Evolutionary conservation across 2,329 filamentous ascomycete genomes (phyloP).

Genomic region (Trichothecium sympodiale): DNA sequence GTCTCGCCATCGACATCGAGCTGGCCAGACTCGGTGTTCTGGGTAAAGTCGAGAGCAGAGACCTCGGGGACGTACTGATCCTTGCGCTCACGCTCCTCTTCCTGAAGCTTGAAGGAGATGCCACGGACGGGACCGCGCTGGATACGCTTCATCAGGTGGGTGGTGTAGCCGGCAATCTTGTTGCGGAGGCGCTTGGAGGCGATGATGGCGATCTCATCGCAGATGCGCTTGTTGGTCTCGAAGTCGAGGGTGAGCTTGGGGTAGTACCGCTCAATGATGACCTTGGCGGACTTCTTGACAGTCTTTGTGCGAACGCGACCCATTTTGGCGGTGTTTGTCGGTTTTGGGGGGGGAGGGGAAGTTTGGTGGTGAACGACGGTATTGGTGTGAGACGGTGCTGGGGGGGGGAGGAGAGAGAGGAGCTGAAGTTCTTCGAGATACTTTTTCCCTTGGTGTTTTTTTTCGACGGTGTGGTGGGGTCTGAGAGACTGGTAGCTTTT

Average conservation of each 20-base stretch:
- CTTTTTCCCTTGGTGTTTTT: no score
- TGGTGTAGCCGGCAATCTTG: conserved; percentile 99
- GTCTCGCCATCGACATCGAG: conserved; percentile 95
- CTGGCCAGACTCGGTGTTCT: conserved; percentile 85
- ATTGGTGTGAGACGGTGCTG: no score
- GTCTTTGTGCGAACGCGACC: conserved; percentile 63
- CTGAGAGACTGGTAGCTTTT: no score
- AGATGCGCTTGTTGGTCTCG: conserved; percentile 99
- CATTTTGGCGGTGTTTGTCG: conserved; percentile 48
- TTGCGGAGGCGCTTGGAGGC: conserved; percentile 98
- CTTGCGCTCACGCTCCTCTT: conserved; percentile 99
- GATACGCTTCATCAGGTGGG: conserved; percentile 99
- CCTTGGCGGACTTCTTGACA: conserved; percentile 80
- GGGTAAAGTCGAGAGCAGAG: conserved; percentile 94
- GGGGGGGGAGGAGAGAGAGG: no score
- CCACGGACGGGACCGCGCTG: conserved; percentile 97
- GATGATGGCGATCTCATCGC: conserved; percentile 99
- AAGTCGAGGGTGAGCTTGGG: conserved; percentile 98
- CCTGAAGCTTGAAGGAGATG: conserved; percentile 99
- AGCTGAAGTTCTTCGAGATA: no score
- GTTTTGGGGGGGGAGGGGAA: conserved; percentile 23
- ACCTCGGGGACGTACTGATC: conserved; percentile 99
- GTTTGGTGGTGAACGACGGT: no score
- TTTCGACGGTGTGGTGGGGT: no score
- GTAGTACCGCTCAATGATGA: conserved; percentile 99